Conservation (phyloP, 306 rosid genomes). For the Pachyrhizus erosus region DNA sequence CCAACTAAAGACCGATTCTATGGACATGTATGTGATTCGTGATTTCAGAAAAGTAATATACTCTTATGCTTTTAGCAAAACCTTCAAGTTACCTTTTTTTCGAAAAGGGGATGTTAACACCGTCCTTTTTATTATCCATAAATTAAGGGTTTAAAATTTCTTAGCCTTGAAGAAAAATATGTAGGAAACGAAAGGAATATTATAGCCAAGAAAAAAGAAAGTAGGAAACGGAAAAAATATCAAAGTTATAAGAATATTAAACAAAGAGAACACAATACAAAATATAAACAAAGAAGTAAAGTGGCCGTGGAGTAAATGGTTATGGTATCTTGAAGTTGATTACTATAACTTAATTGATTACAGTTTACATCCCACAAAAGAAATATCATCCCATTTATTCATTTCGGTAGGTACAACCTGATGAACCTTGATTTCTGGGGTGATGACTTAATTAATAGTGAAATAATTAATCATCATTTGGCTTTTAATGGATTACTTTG, state of each 20-base stretch:
- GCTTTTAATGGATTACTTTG: slow-evolving; percentile 52
- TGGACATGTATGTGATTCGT: not conserved
- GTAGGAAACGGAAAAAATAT: not conserved
- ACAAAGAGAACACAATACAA: not conserved
- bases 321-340: slow-evolving; percentile 26
- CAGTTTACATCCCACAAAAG: slow-evolving; percentile 44
- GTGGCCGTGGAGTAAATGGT: not conserved
- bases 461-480: slow-evolving; percentile 57
- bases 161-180: not conserved
- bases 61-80: not conserved
- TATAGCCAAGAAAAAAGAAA: not conserved
- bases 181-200: not conserved
- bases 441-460: slow-evolving; percentile 52
- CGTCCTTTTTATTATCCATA: not conserved
- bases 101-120: not conserved
- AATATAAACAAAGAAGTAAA: not conserved
- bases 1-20: not conserved
- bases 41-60: not conserved
- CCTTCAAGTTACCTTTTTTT: not conserved
- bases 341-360: not conserved
- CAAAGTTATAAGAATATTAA: not conserved
- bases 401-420: slow-evolving; percentile 50
- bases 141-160: not conserved
- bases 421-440: slow-evolving; percentile 80
- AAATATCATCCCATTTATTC: slow-evolving; percentile 42